Conservation (phyloP, 768 basidiomycete genomes). For the Pleurotus salmoneostramineus region DNA sequence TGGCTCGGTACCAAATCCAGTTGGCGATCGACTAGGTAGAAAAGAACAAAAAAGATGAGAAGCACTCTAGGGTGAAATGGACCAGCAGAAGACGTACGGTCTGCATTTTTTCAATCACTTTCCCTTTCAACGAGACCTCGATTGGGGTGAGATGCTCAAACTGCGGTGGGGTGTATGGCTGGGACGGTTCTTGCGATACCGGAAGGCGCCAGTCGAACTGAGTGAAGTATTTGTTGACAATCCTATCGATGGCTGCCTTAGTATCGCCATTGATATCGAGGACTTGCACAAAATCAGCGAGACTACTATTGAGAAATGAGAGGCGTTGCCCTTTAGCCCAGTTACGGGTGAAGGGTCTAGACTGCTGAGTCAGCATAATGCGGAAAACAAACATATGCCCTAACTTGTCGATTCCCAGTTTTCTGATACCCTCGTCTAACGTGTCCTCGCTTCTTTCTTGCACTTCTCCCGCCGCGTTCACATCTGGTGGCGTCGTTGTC, state of each 20-base stretch:
- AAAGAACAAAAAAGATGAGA: not conserved
- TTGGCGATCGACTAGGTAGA: not conserved
- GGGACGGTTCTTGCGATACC: not conserved
- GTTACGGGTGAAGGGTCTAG: not conserved
- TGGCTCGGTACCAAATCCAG: constrained; percentile 2
- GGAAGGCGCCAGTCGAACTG: constrained; percentile 5
- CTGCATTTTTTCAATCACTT: not conserved
- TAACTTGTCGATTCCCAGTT: too few species aligned
- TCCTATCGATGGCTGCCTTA: not conserved
- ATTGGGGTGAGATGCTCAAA: not conserved
- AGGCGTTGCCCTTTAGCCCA: constrained; percentile 5
- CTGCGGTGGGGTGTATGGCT: not conserved
- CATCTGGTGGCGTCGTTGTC: too few species aligned
- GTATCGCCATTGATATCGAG: not conserved
- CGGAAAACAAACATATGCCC: too few species aligned
- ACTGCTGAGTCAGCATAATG: too few species aligned
- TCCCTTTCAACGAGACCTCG: not conserved
- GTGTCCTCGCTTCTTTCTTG: too few species aligned
- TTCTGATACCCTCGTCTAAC: too few species aligned
- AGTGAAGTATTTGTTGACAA: constrained; percentile 6
- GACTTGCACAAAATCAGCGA: not conserved
- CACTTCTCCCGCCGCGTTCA: too few species aligned
- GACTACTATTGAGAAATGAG: not conserved
- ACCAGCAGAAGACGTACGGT: not conserved
- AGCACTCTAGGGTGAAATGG: not conserved